These are phyloP conservation scores for Fusarium sp. DNA, from an alignment of 2,329 filamentous ascomycete genomes.

Conservation along the genomic window DNA sequence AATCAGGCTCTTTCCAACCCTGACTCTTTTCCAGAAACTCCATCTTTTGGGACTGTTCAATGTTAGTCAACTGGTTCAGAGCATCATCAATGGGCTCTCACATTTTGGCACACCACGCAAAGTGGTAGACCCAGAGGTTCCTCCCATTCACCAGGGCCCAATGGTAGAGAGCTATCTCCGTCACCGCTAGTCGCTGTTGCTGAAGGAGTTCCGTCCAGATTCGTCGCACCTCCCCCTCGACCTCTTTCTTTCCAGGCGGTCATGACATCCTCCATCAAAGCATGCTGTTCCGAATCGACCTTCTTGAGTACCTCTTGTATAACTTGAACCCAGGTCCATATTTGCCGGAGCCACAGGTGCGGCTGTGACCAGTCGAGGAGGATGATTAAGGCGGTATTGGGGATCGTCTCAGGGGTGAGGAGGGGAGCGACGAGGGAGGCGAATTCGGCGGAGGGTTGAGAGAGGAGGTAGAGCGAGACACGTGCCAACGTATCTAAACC, in stretches of 20 bases:
- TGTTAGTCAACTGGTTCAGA: slow-evolving; percentile 38
- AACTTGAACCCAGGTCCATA: slow-evolving; percentile 90
- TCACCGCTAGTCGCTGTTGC: slow-evolving; percentile 67
- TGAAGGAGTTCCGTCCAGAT: slow-evolving; percentile 70
- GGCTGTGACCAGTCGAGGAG: slow-evolving; percentile 96
- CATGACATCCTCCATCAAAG: slow-evolving; percentile 89
- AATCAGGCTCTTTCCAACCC: slow-evolving; percentile 95
- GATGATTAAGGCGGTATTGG: slow-evolving; percentile 88
- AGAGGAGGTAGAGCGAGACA: slow-evolving; percentile 88
- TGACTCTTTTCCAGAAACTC: slow-evolving; percentile 90
- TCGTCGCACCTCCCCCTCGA: slow-evolving; percentile 71
- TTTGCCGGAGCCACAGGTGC: slow-evolving; percentile 89
- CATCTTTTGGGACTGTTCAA: slow-evolving; percentile 81
- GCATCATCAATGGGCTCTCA: slow-evolving; percentile 55
- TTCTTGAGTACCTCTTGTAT: slow-evolving; percentile 81
- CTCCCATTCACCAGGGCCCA: slow-evolving; percentile 93
- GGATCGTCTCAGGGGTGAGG: slow-evolving; percentile 84
- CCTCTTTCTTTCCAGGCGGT: slow-evolving; percentile 81
- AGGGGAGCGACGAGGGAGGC: slow-evolving; percentile 85
- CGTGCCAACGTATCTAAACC: slow-evolving; percentile 87
- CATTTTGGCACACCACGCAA: slow-evolving; percentile 96
- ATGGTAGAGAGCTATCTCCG: slow-evolving; percentile 77
- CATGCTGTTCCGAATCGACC: slow-evolving; percentile 80
- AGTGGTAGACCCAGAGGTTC: slow-evolving; percentile 88
- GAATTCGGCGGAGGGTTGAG: slow-evolving; percentile 86